These are phyloP conservation scores for Globisporangium nagaii DNA, from an alignment of 352 stramenopile genomes.

Conservation along the genomic window DNA sequence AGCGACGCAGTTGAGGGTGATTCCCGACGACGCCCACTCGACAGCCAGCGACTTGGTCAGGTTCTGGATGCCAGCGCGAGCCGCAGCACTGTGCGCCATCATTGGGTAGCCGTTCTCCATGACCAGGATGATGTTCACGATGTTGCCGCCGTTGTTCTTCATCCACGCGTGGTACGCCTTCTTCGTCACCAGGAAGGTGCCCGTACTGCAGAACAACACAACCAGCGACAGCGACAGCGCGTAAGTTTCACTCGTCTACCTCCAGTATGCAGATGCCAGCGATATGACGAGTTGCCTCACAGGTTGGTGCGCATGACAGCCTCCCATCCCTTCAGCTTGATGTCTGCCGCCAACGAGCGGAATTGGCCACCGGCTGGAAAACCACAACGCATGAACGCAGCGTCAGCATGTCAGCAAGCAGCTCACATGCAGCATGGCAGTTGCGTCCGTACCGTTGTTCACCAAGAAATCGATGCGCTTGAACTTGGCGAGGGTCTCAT, in stretches of 20 bases:
- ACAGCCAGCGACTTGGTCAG: conserved; percentile 91
- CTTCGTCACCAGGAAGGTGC: conserved; percentile 91
- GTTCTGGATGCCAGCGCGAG: conserved; percentile 91
- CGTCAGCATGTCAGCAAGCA: not conserved
- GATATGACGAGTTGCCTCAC: conserved; percentile 14
- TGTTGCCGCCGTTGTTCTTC: conserved; percentile 89
- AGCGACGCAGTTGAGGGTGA: conserved; percentile 93
- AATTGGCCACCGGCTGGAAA: conserved; percentile 88
- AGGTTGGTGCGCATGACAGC: conserved; percentile 92
- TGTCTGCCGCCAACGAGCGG: conserved; percentile 79
- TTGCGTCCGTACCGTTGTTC: conserved; percentile 78
- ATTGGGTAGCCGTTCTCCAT: conserved; percentile 92
- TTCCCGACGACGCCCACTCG: conserved; percentile 90
- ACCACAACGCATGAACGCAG: not conserved
- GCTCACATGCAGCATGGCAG: not conserved
- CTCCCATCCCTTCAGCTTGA: conserved; percentile 89
- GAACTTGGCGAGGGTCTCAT: conserved; percentile 68
- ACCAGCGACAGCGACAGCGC: too few relatives aligned
- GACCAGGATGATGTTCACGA: conserved; percentile 95
- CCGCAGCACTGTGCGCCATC: conserved; percentile 89
- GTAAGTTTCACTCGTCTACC: too few relatives aligned
- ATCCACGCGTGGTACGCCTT: conserved; percentile 91
- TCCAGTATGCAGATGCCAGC: not conserved
- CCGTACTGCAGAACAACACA: conserved; percentile 39
- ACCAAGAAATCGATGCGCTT: conserved; percentile 88